Evolutionary conservation across 2,329 filamentous ascomycete genomes (phyloP), one percentile per base, ranked within the genome.

Genomic region (Aspergillus costaricaensis): DNA sequence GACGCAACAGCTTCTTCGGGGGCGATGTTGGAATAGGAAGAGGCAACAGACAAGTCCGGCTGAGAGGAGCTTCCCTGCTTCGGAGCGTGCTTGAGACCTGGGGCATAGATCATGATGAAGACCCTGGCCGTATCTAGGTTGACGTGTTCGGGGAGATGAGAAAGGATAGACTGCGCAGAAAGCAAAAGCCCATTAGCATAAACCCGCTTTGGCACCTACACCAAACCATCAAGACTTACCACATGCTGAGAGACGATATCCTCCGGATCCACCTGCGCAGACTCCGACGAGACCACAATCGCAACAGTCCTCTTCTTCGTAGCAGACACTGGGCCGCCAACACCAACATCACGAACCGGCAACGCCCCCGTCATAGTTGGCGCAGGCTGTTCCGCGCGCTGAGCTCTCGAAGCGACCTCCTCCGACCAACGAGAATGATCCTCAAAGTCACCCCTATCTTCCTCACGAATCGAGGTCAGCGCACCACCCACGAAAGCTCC

Each of bases 341-440:
- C 72, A 14, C 32, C 32, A 63, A 60, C 75, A 60, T 61, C 74
- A 68, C 39, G 79, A 67, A 38, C 75, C 47, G 59, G 74, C 59
- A 60, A 72, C 12, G 70, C 68, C 23, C 70, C 71, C 43, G 70
- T 69, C 70, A 74, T 70, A n/a, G 65, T 58, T 3, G 72, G 67
- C n/a, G 58, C 60, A 60, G 66, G 69, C 66, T 69, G 75, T 62
- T 64, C 69, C 62, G 62, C 69, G 60, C 70, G 71, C 41, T 70
- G 77, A 58, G 77, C 78, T 67, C 89, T 86, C 52, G 89, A 84
- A 68, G 91, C 89, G 21, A 89, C 91, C 78, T 97, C 93, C 75
- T 97, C 92, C 14, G 90, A 92, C 94, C 94, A 97, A 55, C 91
- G 88, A 73, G 91, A 90, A 77, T 95, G 91, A 75, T 97, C 94